A percentile compares a stretch with the other conserved stretches of the same genome.
Conservation (phyloP, 148 eudicot species). For the Chenopodium berlandieri region DNA sequence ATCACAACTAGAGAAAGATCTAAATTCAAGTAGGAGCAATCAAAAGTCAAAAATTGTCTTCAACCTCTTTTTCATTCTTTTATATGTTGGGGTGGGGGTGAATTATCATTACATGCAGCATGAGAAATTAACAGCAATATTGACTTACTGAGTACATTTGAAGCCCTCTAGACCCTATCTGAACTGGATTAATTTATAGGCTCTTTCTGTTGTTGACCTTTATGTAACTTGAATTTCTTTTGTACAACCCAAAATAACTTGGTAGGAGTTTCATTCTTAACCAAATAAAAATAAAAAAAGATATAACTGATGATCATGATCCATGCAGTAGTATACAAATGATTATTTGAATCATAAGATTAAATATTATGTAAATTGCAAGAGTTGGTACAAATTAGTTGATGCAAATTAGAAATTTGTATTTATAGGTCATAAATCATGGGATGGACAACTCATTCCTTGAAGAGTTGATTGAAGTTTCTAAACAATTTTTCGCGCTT, state of each 20-base stretch:
- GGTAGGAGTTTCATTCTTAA: neutral
- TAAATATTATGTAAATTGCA: neutral
- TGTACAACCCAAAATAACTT: neutral
- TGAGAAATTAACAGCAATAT: no score
- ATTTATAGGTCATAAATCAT: slow-evolving; percentile 43
- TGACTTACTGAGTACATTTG: no score
- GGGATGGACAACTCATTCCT: slow-evolving; percentile 53
- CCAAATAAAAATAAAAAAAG: neutral
- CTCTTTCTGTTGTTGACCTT: no score
- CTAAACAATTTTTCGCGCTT: slow-evolving; percentile 48
- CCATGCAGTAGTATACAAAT: neutral
- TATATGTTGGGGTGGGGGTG: no score
- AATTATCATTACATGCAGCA: no score
- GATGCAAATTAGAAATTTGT: neutral
- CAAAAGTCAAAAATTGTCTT: no score
- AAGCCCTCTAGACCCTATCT: no score
- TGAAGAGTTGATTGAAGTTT: slow-evolving; percentile 43
- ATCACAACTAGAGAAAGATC: neutral
- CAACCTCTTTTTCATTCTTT: no score
- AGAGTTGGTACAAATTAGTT: neutral
- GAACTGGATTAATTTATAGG: no score
- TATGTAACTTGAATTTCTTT: no score
- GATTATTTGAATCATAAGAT: neutral
- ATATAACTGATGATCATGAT: neutral
- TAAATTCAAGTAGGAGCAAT: neutral